phyloP scores from a whole-genome alignment of 768 basidiomycete genomes.

The Leccinellum luteum region DNA sequence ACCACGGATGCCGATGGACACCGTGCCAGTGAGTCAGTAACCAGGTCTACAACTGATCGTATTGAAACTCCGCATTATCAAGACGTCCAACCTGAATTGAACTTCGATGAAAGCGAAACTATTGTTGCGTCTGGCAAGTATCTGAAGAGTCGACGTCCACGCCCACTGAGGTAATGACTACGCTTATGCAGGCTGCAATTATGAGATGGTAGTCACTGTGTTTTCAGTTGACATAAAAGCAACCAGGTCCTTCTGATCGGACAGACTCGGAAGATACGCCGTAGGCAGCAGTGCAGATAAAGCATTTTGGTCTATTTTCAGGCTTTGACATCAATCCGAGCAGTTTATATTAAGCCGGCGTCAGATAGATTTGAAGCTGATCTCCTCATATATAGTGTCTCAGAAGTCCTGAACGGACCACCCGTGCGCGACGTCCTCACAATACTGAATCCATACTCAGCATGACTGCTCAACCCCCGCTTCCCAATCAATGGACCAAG shows the following conservation, averaged over 20 bases:
- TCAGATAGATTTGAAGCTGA: neutral
- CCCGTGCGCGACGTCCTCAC: neutral
- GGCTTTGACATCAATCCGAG: neutral
- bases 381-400: neutral
- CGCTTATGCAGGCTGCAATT: neutral
- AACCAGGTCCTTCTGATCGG: neutral
- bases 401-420: neutral
- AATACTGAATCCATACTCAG: neutral
- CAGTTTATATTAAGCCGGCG: too few species aligned
- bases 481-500: conserved; percentile 27
- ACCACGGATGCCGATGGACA: too few species aligned
- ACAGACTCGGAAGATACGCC: too few species aligned
- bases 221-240: neutral
- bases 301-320: neutral
- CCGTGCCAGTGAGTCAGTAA: too few species aligned
- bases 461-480: conserved; percentile 20
- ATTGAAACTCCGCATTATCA: too few species aligned
- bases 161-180: neutral
- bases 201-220: too few species aligned
- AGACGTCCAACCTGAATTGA: too few species aligned
- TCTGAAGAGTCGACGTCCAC: too few species aligned
- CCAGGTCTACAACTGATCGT: too few species aligned
- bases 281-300: too few species aligned
- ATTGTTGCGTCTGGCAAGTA: too few species aligned
- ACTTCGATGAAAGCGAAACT: too few species aligned